phyloP scores from a whole-genome alignment of 2,329 filamentous ascomycete genomes.

The Sporothrix inflata region DNA sequence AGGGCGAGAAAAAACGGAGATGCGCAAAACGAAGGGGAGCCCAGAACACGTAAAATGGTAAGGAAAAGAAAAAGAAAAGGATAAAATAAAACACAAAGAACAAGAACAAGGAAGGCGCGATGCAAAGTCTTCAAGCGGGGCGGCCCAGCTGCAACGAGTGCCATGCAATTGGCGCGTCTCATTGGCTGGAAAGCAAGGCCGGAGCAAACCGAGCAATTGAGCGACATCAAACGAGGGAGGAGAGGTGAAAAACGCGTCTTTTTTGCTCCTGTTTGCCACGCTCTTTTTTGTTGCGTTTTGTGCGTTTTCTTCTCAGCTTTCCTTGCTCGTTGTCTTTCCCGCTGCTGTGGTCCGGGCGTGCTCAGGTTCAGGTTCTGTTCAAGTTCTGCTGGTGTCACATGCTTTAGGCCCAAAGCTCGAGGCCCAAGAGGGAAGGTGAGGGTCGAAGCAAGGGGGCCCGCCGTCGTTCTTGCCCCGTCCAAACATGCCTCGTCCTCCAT shows the following conservation, averaged over 20 bases:
- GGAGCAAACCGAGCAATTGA: conserved; percentile 25
- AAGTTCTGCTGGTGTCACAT: background rate
- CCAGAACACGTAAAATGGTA: background rate
- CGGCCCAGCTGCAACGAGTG: background rate
- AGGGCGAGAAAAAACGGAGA: background rate
- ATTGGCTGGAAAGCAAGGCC: conserved; percentile 19
- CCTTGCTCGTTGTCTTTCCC: background rate
- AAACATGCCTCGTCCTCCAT: background rate
- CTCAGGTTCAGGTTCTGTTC: background rate
- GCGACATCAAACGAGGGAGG: background rate
- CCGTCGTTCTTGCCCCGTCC: background rate
- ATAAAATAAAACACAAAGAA: background rate
- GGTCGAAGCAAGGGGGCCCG: conserved; percentile 4
- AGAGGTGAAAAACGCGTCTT: background rate
- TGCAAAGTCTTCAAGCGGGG: conserved; percentile 14
- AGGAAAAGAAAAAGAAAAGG: background rate
- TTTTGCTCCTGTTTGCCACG: background rate
- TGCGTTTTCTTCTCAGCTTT: background rate
- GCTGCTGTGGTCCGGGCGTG: background rate
- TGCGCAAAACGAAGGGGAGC: background rate
- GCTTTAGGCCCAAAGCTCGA: conserved; percentile 11
- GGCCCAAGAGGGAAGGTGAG: conserved; percentile 24
- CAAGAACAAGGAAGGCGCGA: conserved; percentile 14
- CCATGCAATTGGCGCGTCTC: conserved; percentile 10
- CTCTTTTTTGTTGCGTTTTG: background rate